Percentiles rank a stretch among this genome's conserved stretches.
Evolutionary conservation across 129 eudicot species (phyloP).

Genomic region (Tanacetum coccineum): DNA sequence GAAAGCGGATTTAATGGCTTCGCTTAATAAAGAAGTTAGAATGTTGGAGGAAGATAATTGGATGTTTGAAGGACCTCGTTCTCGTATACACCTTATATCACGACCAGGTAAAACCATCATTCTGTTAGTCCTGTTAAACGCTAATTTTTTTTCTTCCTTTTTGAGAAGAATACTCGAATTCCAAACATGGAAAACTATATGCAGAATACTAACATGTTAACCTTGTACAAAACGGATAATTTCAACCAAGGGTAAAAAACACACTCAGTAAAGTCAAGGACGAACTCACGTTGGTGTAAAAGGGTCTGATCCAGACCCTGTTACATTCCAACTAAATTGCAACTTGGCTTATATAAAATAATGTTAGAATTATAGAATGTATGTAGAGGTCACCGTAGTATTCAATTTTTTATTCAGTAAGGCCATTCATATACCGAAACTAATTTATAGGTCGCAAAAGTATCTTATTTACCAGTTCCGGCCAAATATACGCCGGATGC

Average conservation of each 20-base stretch:
- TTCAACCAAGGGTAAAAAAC: neutral
- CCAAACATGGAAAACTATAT: neutral
- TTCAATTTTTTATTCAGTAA: no score
- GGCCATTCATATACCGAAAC: no score
- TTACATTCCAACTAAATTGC: no score
- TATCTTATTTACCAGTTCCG: no score
- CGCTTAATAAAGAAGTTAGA: slow-evolving; percentile 82
- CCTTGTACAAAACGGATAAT: neutral
- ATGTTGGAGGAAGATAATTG: slow-evolving; percentile 92
- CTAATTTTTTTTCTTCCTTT: neutral
- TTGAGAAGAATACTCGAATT: neutral
- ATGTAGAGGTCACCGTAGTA: no score
- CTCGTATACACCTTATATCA: slow-evolving; percentile 77
- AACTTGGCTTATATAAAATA: no score
- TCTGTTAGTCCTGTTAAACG: neutral
- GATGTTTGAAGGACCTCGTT: slow-evolving; percentile 99
- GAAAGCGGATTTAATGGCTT: slow-evolving; percentile 73
- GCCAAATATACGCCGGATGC: no score
- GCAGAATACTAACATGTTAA: neutral
- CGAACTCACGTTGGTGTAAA: neutral
- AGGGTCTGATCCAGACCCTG: no score
- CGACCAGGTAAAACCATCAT: slow-evolving; percentile 55
- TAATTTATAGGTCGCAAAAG: no score
- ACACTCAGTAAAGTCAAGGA: neutral
- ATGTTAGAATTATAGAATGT: no score